Evolutionary conservation across 176 grass and related monocot genomes (phyloP).

Genomic region (Eragrostis nindensis): DNA sequence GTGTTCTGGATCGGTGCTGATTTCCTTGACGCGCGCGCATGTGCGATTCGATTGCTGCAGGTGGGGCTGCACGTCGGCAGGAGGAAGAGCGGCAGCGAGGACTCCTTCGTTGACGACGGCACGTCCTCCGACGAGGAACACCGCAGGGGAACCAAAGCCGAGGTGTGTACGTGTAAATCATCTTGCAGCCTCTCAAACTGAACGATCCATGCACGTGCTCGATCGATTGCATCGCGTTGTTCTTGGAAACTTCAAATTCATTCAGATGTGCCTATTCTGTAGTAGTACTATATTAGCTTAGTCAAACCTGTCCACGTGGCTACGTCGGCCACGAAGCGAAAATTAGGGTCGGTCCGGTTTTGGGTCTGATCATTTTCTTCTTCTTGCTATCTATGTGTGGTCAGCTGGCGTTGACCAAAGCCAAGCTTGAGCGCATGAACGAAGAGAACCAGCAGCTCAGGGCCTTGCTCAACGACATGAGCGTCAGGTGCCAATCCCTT

Average conservation of each 20-base stretch:
- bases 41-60: constrained; percentile 1
- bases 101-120: constrained; percentile 71
- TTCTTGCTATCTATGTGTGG: not conserved
- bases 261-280: not conserved
- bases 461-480: constrained; percentile 46
- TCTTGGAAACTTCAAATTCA: not conserved
- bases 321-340: not conserved
- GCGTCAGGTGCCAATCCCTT: constrained; percentile 56
- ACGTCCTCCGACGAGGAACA: constrained; percentile 43
- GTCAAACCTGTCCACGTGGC: constrained; percentile 20
- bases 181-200: no score
- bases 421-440: constrained; percentile 58
- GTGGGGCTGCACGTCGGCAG: constrained; percentile 51
- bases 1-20: not conserved
- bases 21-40: not conserved
- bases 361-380: not conserved
- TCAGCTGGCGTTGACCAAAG: constrained; percentile 64
- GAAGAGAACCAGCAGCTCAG: constrained; percentile 80
- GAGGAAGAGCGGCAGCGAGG: constrained; percentile 75
- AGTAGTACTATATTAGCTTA: not conserved
- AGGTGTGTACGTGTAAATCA: constrained; percentile 43
- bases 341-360: not conserved
- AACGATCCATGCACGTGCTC: not conserved
- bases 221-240: not conserved
- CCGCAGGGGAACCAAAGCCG: constrained; percentile 45